phyloP scores from a whole-genome alignment of 495 filamentous ascomycete genomes.

The Evernia prunastri region DNA sequence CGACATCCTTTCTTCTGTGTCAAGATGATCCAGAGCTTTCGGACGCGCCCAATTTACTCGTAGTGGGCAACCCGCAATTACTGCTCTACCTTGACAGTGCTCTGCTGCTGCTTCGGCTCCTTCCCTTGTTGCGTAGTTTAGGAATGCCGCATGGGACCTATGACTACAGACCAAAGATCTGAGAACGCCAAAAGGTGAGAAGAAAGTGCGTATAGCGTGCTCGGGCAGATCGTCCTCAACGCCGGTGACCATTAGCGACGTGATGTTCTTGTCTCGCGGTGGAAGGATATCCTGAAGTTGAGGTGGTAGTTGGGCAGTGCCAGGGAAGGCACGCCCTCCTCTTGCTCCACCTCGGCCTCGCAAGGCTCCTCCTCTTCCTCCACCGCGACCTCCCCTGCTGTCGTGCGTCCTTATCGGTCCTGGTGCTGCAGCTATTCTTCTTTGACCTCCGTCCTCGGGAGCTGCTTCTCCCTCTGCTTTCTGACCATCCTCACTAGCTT shows the following conservation, averaged over 20 bases:
- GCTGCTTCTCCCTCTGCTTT: conserved; percentile 34
- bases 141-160: conserved; percentile 91
- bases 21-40: conserved; percentile 81
- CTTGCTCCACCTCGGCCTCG: conserved; percentile 46
- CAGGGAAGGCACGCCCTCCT: conserved; percentile 57
- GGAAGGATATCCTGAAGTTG: conserved; percentile 76
- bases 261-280: conserved; percentile 74
- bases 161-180: conserved; percentile 90
- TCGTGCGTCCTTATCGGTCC: conserved; percentile 67
- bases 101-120: conserved; percentile 77
- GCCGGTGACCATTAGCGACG: conserved; percentile 87
- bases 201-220: conserved; percentile 82
- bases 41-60: conserved; percentile 88
- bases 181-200: conserved; percentile 77
- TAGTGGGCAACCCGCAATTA: conserved; percentile 78
- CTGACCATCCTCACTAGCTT: conserved; percentile 43
- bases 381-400: conserved; percentile 38
- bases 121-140: conserved; percentile 81
- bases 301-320: conserved; percentile 67
- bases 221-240: conserved; percentile 96
- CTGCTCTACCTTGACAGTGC: conserved; percentile 78
- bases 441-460: conserved; percentile 43
- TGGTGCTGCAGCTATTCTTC: conserved; percentile 23
- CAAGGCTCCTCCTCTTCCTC: conserved; percentile 46
- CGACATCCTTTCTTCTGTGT: conserved; percentile 67